These are phyloP conservation scores for Phytophthora idaei DNA, from an alignment of 352 stramenopile genomes.

Conservation along the genomic window DNA sequence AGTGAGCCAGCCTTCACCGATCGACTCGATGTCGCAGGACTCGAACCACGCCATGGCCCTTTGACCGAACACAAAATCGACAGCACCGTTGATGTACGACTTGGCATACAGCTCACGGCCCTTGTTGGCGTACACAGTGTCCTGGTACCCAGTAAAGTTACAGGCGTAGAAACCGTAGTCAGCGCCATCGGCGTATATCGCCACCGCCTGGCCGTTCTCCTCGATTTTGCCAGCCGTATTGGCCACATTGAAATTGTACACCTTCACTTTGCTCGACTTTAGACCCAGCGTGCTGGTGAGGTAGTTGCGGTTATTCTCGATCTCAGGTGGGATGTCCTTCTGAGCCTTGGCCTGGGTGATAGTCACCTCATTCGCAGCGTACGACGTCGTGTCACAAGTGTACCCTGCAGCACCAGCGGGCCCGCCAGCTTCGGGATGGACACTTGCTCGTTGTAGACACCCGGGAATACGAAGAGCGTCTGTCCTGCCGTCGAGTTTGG, in stretches of 20 bases:
- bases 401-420: slow-evolving; percentile 9
- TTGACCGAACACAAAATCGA: slow-evolving; percentile 24
- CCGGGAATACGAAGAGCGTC: slow-evolving; percentile 17
- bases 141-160: slow-evolving; percentile 22
- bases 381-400: slow-evolving; percentile 18
- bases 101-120: slow-evolving; percentile 8
- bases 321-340: background rate
- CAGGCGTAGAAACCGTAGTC: slow-evolving; percentile 22
- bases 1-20: slow-evolving; percentile 14
- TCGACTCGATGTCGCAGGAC: slow-evolving; percentile 17
- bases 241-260: slow-evolving; percentile 31
- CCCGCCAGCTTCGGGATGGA: background rate
- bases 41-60: slow-evolving; percentile 19
- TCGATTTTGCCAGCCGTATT: slow-evolving; percentile 11
- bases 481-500: background rate
- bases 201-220: slow-evolving; percentile 10
- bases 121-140: slow-evolving; percentile 23
- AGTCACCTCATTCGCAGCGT: slow-evolving; percentile 17
- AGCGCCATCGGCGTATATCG: background rate
- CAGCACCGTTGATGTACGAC: slow-evolving; percentile 17
- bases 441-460: slow-evolving; percentile 14
- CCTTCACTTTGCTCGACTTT: slow-evolving; percentile 4
- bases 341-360: slow-evolving; percentile 19
- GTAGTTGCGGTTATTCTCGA: slow-evolving; percentile 13
- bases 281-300: slow-evolving; percentile 12